Evolutionary conservation across 2,329 filamentous ascomycete genomes (phyloP).

Genomic region (Furcasterigmium furcatum): DNA sequence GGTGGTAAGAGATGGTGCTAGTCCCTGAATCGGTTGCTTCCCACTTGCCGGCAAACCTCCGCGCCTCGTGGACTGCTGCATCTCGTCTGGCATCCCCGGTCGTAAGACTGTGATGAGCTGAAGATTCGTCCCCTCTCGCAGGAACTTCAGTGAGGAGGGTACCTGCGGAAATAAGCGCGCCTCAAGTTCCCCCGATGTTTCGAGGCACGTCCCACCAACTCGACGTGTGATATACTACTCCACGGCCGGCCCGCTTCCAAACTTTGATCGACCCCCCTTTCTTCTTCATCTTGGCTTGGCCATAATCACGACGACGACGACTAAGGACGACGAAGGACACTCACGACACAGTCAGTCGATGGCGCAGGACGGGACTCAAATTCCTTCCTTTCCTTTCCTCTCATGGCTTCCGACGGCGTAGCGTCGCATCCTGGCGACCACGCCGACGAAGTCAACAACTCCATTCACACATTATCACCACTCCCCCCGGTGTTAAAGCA

Average conservation of each 20-base stretch:
- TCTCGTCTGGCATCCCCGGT: neutral
- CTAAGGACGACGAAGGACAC: neutral
- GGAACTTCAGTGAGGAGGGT: neutral
- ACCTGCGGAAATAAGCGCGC: neutral
- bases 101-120: neutral
- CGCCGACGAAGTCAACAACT: slow-evolving; percentile 21
- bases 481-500: slow-evolving; percentile 27
- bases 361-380: neutral
- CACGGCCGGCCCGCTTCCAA: too few relatives aligned
- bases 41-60: neutral
- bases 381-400: too few relatives aligned
- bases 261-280: neutral
- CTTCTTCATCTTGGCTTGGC: neutral
- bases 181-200: neutral
- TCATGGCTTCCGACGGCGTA: neutral
- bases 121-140: neutral
- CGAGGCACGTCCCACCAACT: neutral
- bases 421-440: neutral
- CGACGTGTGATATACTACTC: neutral
- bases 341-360: neutral
- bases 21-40: neutral
- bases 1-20: too few relatives aligned
- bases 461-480: slow-evolving; percentile 24
- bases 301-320: too few relatives aligned
- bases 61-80: neutral